Evolutionary conservation across 1,284 basidiomycete genomes (phyloP).

Genomic region (Agroathelia rolfsii): DNA sequence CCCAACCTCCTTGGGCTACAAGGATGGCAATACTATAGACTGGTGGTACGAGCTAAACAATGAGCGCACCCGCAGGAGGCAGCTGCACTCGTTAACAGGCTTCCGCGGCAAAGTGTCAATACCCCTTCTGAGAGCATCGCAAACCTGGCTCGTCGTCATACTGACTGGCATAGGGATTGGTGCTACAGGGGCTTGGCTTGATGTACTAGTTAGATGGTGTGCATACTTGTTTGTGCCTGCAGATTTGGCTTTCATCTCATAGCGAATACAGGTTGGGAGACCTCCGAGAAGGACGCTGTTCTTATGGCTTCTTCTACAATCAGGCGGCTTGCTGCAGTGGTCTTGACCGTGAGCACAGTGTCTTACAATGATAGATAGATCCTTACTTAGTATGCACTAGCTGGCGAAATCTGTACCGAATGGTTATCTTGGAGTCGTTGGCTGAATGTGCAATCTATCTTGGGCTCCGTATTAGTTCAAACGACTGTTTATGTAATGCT

Average conservation of each 20-base stretch:
- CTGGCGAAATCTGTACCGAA: slow-evolving; percentile 59
- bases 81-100: slow-evolving; percentile 40
- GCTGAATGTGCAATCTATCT: slow-evolving; percentile 40
- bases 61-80: slow-evolving; percentile 49
- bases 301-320: slow-evolving; percentile 67
- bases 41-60: slow-evolving; percentile 62
- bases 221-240: slow-evolving; percentile 17
- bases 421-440: slow-evolving; percentile 65
- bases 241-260: not conserved
- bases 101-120: slow-evolving; percentile 43
- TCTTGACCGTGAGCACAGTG: slow-evolving; percentile 58
- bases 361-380: slow-evolving; percentile 4
- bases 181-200: slow-evolving; percentile 61
- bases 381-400: slow-evolving; percentile 23
- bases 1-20: slow-evolving; percentile 27
- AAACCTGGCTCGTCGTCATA: slow-evolving; percentile 62
- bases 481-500: too few relatives aligned
- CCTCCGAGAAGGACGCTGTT: slow-evolving; percentile 58
- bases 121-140: slow-evolving; percentile 46
- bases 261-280: slow-evolving; percentile 47
- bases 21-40: slow-evolving; percentile 54
- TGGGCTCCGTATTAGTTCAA: slow-evolving; percentile 48
- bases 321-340: slow-evolving; percentile 65
- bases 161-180: slow-evolving; percentile 61
- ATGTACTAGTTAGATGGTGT: slow-evolving; percentile 67